Conservation (phyloP, 2,329 filamentous ascomycete genomes). For the Dactylellina drechsleri region DNA sequence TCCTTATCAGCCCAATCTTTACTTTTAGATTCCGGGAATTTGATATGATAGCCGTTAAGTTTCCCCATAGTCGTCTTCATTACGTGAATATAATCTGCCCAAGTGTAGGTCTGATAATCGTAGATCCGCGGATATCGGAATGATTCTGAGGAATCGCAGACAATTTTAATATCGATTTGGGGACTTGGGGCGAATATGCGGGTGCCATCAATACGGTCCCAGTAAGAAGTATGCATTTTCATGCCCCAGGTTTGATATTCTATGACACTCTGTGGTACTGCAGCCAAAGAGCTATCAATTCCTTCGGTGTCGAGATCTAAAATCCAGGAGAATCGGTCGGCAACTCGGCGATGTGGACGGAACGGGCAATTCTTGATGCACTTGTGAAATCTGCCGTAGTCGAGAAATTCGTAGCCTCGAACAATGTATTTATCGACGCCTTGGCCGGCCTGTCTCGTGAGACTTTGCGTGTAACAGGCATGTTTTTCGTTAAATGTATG, state of each 20-base stretch:
- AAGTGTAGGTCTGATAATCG: conserved; percentile 10
- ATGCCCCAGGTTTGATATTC: conserved; percentile 37
- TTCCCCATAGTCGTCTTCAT: conserved; percentile 15
- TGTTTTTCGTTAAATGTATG: conserved; percentile 35
- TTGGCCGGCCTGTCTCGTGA: neutral
- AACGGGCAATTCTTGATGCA: conserved; percentile 45
- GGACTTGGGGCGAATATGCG: neutral
- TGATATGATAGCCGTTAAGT: conserved; percentile 6
- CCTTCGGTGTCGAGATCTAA: conserved; percentile 40
- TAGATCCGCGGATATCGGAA: conserved; percentile 26
- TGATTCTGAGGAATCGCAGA: neutral
- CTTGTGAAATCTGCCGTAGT: conserved; percentile 28
- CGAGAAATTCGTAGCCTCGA: conserved; percentile 24
- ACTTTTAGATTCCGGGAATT: conserved; percentile 15
- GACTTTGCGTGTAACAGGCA: conserved; percentile 13
- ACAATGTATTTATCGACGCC: conserved; percentile 31
- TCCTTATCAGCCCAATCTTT: conserved; percentile 14
- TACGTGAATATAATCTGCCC: neutral
- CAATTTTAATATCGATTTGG: conserved; percentile 3
- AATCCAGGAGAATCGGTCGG: conserved; percentile 43
- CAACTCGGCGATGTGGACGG: conserved; percentile 35
- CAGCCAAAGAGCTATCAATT: conserved; percentile 1
- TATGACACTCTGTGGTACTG: conserved; percentile 20
- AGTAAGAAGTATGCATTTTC: conserved; percentile 44
- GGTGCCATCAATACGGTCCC: neutral